These are phyloP conservation scores for Scenedesmus sp. DNA, from an alignment of 163 green algal species.

Conservation along the genomic window DNA sequence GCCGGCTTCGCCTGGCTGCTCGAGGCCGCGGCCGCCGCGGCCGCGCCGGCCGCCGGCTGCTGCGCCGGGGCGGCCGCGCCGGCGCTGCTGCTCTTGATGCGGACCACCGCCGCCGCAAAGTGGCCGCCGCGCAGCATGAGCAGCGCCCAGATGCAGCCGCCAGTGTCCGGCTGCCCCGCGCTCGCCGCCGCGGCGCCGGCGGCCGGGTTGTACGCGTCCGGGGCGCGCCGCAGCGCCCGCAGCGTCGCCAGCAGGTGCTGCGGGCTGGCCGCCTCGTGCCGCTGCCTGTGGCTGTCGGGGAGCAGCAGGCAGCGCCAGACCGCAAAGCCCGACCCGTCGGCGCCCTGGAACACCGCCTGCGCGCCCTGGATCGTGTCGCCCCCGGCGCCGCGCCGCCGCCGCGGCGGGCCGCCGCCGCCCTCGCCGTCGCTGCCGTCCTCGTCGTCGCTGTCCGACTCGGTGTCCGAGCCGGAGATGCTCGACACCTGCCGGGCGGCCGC, in stretches of 20 bases:
- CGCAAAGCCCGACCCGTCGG: slow-evolving; percentile 62
- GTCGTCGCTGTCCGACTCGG: slow-evolving; percentile 50
- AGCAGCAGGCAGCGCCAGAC: slow-evolving; percentile 73
- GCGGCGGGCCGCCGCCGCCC: background rate
- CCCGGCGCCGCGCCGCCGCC: background rate
- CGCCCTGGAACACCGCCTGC: slow-evolving; percentile 53
- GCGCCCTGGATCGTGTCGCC: slow-evolving; percentile 24
- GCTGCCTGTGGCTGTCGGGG: slow-evolving; percentile 47
- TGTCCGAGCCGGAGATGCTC: slow-evolving; percentile 76
- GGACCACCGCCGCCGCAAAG: slow-evolving; percentile 85
- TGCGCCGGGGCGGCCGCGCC: background rate
- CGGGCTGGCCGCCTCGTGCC: slow-evolving; percentile 17
- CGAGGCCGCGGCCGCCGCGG: background rate
- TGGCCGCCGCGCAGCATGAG: slow-evolving; percentile 86
- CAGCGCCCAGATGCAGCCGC: slow-evolving; percentile 71
- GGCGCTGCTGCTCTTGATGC: slow-evolving; percentile 32
- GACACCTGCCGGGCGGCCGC: slow-evolving; percentile 61
- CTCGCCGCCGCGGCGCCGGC: slow-evolving; percentile 32
- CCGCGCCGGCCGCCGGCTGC: slow-evolving; percentile 16
- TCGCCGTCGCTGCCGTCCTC: slow-evolving; percentile 54
- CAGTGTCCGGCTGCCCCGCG: slow-evolving; percentile 41
- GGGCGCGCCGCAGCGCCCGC: slow-evolving; percentile 47
- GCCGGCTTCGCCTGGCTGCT: background rate
- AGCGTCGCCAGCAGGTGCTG: slow-evolving; percentile 53
- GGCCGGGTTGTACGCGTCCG: slow-evolving; percentile 10